Evolutionary conservation across 208 protist species (phyloP), one percentile per base, ranked within the genome.

Genomic region (Acanthamoeba culbertsoni): DNA sequence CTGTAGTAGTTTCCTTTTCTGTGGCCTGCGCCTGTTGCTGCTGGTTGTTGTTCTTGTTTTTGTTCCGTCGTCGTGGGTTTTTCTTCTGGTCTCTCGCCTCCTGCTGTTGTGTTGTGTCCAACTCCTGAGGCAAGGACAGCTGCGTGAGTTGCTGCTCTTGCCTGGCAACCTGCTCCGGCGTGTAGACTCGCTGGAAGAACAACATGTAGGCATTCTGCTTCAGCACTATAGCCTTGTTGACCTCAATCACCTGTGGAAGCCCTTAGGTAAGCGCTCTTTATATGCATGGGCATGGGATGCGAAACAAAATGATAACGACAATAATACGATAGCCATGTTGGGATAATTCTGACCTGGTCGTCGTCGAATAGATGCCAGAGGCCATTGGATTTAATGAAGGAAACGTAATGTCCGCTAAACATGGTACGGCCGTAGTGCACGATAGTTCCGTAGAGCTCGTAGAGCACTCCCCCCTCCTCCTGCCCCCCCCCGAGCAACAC

Each of bases 181-280:
- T 90, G 51, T 71, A 71, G 28, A 90, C 51, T 20, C 55, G 48
- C 31, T 63, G 91, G 43, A 73, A 94, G 55, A 94, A 94, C 7
- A 94, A 46, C 92, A 94, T 91, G 79, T 94, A 94, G 10, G 92
- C 92, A 73, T 94, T 94, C 48, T 94, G 92, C 51, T 86, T 84
- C 18, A 94, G n/a, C 46, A 94, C 92, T 35, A 89, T 84, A 10
- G 92, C 40, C 16, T 68, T 57, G 57, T 93, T 88, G 53, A 93
- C 91, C 42, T 89, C 77, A 4, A 86, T 26, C 35, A 77, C 71
- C 88, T 20, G 26, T 42, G 16, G 79, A 89, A 26, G 33, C 12
- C n/a, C n/a, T n/a, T n/a, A n/a, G n/a, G n/a, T n/a, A n/a, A n/a
- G n/a, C n/a, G n/a, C n/a, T n/a, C n/a, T n/a, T n/a, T n/a, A n/a